Conservation (phyloP, 768 basidiomycete genomes). For the Panellus pusillus region DNA sequence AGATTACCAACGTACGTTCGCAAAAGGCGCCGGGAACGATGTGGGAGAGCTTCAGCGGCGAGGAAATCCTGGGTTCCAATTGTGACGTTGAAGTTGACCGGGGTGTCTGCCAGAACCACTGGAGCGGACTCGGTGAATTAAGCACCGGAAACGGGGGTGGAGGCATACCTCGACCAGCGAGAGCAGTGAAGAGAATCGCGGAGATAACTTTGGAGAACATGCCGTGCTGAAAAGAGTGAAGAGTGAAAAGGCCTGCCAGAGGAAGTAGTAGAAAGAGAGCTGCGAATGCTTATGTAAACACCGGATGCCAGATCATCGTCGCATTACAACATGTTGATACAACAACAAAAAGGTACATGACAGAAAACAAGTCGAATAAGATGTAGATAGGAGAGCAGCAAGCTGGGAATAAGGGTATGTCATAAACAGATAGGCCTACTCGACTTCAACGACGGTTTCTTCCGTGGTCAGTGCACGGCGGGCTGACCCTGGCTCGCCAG, state of each 20-base stretch:
- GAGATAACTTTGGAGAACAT: slow-evolving; percentile 30
- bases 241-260: slow-evolving; percentile 32
- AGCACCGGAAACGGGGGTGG: background rate
- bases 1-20: slow-evolving; percentile 27
- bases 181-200: slow-evolving; percentile 38
- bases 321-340: slow-evolving; percentile 17
- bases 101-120: slow-evolving; percentile 24
- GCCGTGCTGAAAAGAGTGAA: slow-evolving; percentile 17
- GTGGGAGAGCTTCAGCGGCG: slow-evolving; percentile 47
- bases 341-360: slow-evolving; percentile 15
- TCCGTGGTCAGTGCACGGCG: slow-evolving; percentile 16
- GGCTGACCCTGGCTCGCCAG: background rate
- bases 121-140: background rate
- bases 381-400: slow-evolving; percentile 31
- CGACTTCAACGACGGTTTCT: slow-evolving; percentile 19
- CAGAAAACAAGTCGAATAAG: slow-evolving; percentile 15
- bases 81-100: slow-evolving; percentile 45
- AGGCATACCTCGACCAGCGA: slow-evolving; percentile 61
- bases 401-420: slow-evolving; percentile 21
- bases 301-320: background rate
- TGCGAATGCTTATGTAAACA: slow-evolving; percentile 7
- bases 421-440: background rate
- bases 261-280: slow-evolving; percentile 20
- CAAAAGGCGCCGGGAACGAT: slow-evolving; percentile 30
- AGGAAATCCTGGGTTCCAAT: slow-evolving; percentile 39